Conservation (phyloP, 768 basidiomycete species). For the Postia placenta region DNA sequence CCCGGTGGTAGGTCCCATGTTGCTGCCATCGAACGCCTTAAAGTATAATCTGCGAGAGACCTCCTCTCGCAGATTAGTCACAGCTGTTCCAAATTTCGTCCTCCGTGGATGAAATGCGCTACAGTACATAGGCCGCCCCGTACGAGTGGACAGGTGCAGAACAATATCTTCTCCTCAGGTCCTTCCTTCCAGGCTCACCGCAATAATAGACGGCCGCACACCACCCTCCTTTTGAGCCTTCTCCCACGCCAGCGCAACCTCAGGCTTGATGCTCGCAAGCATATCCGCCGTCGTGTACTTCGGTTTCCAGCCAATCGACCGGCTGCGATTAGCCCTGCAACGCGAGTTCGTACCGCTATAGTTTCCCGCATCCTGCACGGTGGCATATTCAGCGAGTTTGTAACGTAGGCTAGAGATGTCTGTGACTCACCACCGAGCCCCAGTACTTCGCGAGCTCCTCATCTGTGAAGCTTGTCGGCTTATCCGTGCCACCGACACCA, state of each 20-base stretch:
- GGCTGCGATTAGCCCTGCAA: conserved; percentile 25
- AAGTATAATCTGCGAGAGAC: too few species aligned
- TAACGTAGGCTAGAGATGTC: neutral
- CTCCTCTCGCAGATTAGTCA: too few species aligned
- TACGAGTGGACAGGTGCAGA: too few species aligned
- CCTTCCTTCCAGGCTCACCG: too few species aligned
- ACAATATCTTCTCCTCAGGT: too few species aligned
- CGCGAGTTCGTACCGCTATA: conserved; percentile 24
- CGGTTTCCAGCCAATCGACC: conserved; percentile 48
- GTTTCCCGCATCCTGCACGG: conserved; percentile 12
- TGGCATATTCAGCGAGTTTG: neutral
- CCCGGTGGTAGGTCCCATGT: too few species aligned
- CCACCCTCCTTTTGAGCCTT: neutral
- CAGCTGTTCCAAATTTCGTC: too few species aligned
- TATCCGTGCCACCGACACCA: conserved; percentile 24
- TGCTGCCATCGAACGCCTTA: too few species aligned
- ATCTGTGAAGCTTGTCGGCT: conserved; percentile 39
- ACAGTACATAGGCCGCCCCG: too few species aligned
- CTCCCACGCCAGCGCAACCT: conserved; percentile 28
- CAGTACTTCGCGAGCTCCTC: conserved; percentile 36
- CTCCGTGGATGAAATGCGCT: too few species aligned
- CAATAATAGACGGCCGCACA: neutral
- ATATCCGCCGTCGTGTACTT: conserved; percentile 42
- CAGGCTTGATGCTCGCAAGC: conserved; percentile 39
- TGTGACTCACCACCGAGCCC: neutral